Percentiles rank a stretch among this genome's conserved stretches.
These are phyloP conservation scores for Rhodotorula paludigena DNA, from an alignment of 768 basidiomycete species.

Conservation along the genomic window DNA sequence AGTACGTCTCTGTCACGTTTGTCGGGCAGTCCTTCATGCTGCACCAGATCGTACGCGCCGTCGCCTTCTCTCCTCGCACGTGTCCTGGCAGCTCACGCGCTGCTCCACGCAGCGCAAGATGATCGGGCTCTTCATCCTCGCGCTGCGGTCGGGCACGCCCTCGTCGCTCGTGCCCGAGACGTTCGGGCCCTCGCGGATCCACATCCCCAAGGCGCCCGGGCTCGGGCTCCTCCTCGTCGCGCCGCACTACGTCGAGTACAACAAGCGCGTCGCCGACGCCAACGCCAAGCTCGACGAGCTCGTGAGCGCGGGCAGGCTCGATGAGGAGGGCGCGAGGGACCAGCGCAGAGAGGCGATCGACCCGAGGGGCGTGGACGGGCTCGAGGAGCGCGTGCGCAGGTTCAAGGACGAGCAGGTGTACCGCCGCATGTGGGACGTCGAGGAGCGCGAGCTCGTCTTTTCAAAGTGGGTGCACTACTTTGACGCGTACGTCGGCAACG, in stretches of 20 bases:
- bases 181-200: constrained; percentile 69
- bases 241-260: constrained; percentile 51
- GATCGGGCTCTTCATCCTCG: constrained; percentile 79
- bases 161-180: constrained; percentile 63
- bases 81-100: no score
- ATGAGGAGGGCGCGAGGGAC: constrained; percentile 47
- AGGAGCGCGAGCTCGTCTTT: constrained; percentile 70
- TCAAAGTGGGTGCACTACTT: constrained; percentile 76
- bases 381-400: constrained; percentile 64
- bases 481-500: constrained; percentile 69
- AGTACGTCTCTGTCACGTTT: constrained; percentile 89
- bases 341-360: constrained; percentile 50
- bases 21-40: constrained; percentile 99
- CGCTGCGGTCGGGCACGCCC: constrained; percentile 70
- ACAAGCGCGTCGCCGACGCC: constrained; percentile 44
- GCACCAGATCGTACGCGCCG: constrained; percentile 69
- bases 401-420: constrained; percentile 89
- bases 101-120: constrained; percentile 74
- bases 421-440: constrained; percentile 74
- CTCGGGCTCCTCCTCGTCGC: constrained; percentile 82
- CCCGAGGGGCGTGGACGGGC: constrained; percentile 49
- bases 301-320: constrained; percentile 27
- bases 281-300: constrained; percentile 41
- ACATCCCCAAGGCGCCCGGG: constrained; percentile 92
- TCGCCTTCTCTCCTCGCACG: not conserved